Conservation (phyloP, 495 filamentous ascomycete genomes). For the Elasticomyces elasticus region DNA sequence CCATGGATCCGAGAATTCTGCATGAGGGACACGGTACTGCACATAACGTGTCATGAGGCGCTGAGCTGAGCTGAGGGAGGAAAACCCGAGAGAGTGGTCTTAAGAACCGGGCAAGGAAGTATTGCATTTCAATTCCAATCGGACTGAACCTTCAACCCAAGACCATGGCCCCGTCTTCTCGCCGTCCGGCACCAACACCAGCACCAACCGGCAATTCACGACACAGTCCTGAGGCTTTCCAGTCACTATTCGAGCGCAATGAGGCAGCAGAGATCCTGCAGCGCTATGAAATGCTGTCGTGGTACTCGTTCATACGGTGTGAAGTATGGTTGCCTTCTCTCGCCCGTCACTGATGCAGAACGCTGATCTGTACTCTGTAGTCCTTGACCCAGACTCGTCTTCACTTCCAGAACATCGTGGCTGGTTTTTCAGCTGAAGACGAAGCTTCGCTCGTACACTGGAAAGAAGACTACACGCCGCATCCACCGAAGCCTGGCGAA, state of each 20-base stretch:
- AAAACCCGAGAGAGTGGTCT: not conserved
- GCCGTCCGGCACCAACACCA: not conserved
- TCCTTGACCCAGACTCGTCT: conserved; percentile 19
- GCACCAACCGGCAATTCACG: not conserved
- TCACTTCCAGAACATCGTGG: conserved; percentile 21
- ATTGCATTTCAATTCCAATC: not conserved
- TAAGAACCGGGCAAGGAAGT: not conserved
- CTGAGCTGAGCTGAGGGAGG: not conserved
- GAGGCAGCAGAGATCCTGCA: conserved; percentile 17
- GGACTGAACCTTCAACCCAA: not conserved
- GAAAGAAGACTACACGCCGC: conserved; percentile 12
- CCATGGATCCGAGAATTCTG: too few relatives aligned
- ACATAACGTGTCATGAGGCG: not conserved
- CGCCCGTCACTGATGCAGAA: not conserved
- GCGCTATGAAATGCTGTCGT: conserved; percentile 21
- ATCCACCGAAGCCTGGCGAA: conserved; percentile 11
- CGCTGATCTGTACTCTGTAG: not conserved
- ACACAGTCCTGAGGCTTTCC: conserved; percentile 13
- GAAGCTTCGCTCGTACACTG: conserved; percentile 13
- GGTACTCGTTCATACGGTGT: conserved; percentile 17
- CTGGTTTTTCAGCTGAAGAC: conserved; percentile 16
- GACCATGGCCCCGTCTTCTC: not conserved
- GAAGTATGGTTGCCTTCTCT: conserved; percentile 7
- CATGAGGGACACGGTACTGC: not conserved
- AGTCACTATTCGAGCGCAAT: conserved; percentile 7